Evolutionary conservation across 371 early-diverging fungal genomes (phyloP), one percentile per base, ranked within the genome.

Genomic region (Actinomortierella ambigua): DNA sequence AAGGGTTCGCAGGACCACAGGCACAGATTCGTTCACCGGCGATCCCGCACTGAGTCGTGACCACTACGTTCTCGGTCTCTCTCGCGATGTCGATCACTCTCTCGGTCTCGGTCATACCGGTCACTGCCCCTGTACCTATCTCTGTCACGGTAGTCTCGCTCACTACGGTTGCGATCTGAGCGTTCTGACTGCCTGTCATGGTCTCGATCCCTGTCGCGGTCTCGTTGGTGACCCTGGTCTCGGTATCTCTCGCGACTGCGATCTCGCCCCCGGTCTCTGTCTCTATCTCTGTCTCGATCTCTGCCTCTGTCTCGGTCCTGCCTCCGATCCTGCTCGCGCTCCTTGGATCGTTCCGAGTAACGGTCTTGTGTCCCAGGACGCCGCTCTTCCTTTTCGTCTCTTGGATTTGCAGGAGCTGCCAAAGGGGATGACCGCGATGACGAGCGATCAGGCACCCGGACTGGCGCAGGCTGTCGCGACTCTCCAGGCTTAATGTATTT

Each of bases 401-500:
- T 49, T 13, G 28, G 40, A 23, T 17, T 27, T 23, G 18, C 39
- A 17, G 28, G 23, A 20, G 14, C 8, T 40, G 48, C 2, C 49
- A 29, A 2, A 29, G 24, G 3, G 0, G n/a, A 22, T 48, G 48
- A 20, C 22, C 20, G 56, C 14, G 69, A 55, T 1, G 59, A 51
- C 24, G 55, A 43, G 14, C 56, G 53, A 24, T 59, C 55, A 22
- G 70, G 58, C 0, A 66, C 73, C 23, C 48, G 55, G 27, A 56
- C 40, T 1, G 56, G 48, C 18, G 56, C 60, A 0, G 75, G 63
- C 6, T 43, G 59, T 0, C 75, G 67, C 6, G 75, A 57, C 48
- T 60, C 75, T 20, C 67, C 68, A 14, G 75, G 75, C 50, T 63
- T 73, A 51, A 63, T 63, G 28, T 67, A 73, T 39, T 67, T 73